These are phyloP conservation scores for Cercospora berteroae DNA, from an alignment of 2,329 filamentous ascomycete species.

Conservation along the genomic window DNA sequence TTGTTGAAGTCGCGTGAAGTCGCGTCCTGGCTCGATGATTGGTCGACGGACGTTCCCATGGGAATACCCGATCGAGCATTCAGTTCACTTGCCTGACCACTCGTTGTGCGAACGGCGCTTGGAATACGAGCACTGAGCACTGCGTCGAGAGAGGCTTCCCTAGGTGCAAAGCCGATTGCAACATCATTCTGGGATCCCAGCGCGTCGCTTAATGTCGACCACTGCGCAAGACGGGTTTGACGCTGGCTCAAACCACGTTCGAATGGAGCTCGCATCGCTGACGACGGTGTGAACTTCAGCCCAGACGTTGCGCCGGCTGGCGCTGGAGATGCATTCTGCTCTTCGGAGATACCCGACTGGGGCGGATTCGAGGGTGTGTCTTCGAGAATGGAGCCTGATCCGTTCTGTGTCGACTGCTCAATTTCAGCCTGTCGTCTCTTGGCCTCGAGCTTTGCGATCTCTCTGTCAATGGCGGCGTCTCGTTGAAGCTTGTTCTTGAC, in stretches of 20 bases:
- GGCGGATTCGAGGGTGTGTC: not conserved
- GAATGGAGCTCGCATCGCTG: not conserved
- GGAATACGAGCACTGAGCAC: not conserved
- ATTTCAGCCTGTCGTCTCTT: not conserved
- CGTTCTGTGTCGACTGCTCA: not conserved
- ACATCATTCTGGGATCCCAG: not conserved
- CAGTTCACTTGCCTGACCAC: not conserved
- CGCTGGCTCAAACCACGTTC: not conserved
- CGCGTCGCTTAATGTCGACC: not conserved
- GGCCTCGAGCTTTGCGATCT: not conserved
- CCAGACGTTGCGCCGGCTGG: not conserved
- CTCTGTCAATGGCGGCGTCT: not conserved
- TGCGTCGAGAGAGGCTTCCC: not conserved
- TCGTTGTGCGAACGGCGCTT: not conserved
- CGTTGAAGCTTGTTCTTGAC: not conserved
- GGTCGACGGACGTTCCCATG: not conserved
- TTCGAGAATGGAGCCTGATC: not conserved
- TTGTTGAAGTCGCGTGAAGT: not conserved
- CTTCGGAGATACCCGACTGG: not conserved
- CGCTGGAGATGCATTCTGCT: not conserved
- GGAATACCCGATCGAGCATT: not conserved
- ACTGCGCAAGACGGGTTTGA: not conserved
- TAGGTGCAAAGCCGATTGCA: not conserved
- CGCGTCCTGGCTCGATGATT: slow-evolving; percentile 4
- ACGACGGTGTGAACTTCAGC: slow-evolving; percentile 11